phyloP scores from a whole-genome alignment of 441 rosid genomes.

The Gossypium laxum region DNA sequence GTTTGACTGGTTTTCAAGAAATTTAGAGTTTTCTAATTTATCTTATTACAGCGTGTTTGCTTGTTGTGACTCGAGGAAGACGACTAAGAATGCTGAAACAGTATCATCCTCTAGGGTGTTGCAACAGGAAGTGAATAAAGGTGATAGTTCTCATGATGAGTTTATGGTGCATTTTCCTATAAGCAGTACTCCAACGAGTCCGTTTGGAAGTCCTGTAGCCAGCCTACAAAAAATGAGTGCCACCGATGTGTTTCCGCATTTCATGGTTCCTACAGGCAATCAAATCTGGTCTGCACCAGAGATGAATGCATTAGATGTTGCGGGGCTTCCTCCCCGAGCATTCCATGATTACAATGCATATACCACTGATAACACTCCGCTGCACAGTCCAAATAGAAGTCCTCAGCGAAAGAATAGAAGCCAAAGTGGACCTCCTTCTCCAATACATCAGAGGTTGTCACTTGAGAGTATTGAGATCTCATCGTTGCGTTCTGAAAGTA shows the following conservation, averaged over 20 bases:
- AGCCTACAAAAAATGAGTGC: conserved; percentile 44
- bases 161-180: conserved; percentile 38
- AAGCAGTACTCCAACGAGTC: conserved; percentile 59
- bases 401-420: conserved; percentile 40
- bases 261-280: conserved; percentile 36
- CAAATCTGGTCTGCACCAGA: conserved; percentile 83
- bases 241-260: conserved; percentile 32
- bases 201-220: conserved; percentile 44
- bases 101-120: conserved; percentile 18
- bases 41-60: conserved; percentile 22
- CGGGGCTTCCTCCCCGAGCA: conserved; percentile 56
- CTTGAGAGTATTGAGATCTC: conserved; percentile 24
- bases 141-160: conserved; percentile 26
- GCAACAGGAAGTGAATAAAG: conserved; percentile 22
- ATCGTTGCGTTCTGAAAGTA: conserved; percentile 32
- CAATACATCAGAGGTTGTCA: conserved; percentile 39
- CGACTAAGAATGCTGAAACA: conserved; percentile 26
- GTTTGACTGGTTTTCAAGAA: neutral
- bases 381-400: conserved; percentile 57
- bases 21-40: neutral
- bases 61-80: conserved; percentile 27
- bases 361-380: conserved; percentile 62
- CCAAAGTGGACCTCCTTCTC: conserved; percentile 44
- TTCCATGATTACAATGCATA: conserved; percentile 38
- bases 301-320: conserved; percentile 41